Evolutionary conservation across 768 basidiomycete genomes (phyloP), one percentile per base, ranked within the genome.

Genomic region (Leccinellum luteum): DNA sequence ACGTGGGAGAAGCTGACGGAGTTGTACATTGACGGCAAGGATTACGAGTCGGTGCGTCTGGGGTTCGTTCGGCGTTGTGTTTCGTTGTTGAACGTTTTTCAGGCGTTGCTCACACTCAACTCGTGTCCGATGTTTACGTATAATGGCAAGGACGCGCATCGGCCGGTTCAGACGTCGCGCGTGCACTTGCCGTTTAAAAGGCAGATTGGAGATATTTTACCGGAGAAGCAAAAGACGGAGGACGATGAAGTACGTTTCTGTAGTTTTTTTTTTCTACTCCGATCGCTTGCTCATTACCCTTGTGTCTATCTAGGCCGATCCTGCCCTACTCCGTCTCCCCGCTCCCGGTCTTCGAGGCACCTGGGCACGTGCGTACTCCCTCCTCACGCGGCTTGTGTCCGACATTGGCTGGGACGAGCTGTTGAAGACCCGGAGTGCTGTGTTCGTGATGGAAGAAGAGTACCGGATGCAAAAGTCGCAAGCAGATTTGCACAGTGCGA

Each of bases 121-220:
- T 98, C 95, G n/a, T 98, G 97, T 76, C 95, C 96, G 3, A 98
- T 99, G 97, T 99, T 99, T 75, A 98, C 97, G 8, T 98, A 91
- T 76, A 97, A 97, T 67, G 96, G 97, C 45, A 86, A 95, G 21
- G 97, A 99, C 71, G 79, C 87, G 3, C 97, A 99, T 69, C 84
- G 94, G 4, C 85, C 82, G 70, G 84, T 98, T 10, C 79, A 89
- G 1, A 86, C 94, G 17, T 78, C 87, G 1, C 85, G 87, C 58
- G 81, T 94, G 6, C 92, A 95, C 71, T 79, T 97, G 1, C 97
- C 97, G 1, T 84, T 90, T 69, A 89, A 89, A 61, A 82, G 87
- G 54, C 84, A 88, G 47, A 94, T 98, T 60, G 85, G 86, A 6
- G 94, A 96, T 47, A 92, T 98, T 41, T 78, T 99, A 2, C 95